These are phyloP conservation scores for Talaromyces sp. DNA, from an alignment of 2,329 filamentous ascomycete genomes.

Conservation along the genomic window DNA sequence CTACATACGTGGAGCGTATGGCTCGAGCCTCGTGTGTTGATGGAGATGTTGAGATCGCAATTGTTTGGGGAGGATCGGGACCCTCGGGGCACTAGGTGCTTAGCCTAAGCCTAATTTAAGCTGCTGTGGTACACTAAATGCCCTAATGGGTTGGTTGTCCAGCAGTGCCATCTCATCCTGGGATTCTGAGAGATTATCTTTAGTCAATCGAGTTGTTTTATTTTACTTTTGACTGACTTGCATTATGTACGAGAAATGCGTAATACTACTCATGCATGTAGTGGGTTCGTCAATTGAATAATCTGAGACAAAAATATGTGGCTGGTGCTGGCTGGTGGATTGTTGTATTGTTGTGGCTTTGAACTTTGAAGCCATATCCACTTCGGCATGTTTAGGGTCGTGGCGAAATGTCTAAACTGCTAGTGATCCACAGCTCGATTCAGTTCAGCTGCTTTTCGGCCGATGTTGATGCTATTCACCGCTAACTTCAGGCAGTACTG, in stretches of 20 bases:
- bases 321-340: neutral
- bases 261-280: neutral
- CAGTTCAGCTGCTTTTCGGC: neutral
- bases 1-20: neutral
- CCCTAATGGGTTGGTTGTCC: neutral
- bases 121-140: neutral
- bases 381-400: neutral
- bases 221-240: neutral
- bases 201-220: neutral
- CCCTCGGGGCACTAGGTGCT: neutral
- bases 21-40: neutral
- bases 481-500: neutral
- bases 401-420: neutral
- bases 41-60: conserved; percentile 6
- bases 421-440: neutral
- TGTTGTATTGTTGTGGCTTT: neutral
- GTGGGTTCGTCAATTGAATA: neutral
- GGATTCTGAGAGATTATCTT: neutral
- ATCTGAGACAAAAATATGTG: neutral
- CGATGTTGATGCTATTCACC: neutral
- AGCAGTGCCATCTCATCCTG: neutral
- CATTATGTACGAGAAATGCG: neutral
- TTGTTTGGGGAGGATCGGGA: neutral
- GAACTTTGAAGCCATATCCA: neutral
- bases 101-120: neutral